Evolutionary conservation across 2,329 filamentous ascomycete species (phyloP), one percentile per base, ranked within the genome.

Genomic region (Fusarium tanahbumbuense): DNA sequence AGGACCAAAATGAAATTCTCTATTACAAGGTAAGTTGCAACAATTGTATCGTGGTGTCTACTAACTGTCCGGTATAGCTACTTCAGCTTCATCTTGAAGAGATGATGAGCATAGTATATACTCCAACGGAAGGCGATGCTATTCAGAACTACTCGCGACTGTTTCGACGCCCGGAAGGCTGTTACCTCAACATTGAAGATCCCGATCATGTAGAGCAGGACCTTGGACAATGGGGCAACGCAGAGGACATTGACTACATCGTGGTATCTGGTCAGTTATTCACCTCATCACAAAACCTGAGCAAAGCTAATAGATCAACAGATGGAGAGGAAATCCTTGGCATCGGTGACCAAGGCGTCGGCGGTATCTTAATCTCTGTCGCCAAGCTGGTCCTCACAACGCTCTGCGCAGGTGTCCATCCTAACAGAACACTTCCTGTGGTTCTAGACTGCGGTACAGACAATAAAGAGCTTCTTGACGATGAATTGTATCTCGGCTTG

Each of bases 51-150:
- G 8, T 12, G 16, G 1, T n/a, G 23, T 8, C 6, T 13, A 72
- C 56, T 64, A n/a, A 54, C 15, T 23, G 4, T 23, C 5, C 22
- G 49, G 32, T 10, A 11, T 64, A 93, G 87, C 85, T 97, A 12
- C 84, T 96, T 10, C 86, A 92, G 76, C 88, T 92, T 7, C 91
- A 97, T 73, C 81, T 97, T 22, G 90, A 92, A 68, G 93, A 97
- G 76, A 96, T 97, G 92, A 94, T 97, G 76, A 89, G 91, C 42
- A 83, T 97, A n/a, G 92, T 97, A 28, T 97, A 97, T 76, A 97
- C 94, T 0, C 94, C 94, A 0, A 97, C 94, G 0, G 93, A 97
- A 80, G 93, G 92, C 11, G 93, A 97, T 42, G 94, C 94, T 0
- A 97, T 97, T 53, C 88, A 93, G 71, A 92, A 94, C 68, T 97